Percentiles rank a stretch among this genome's conserved stretches.
phyloP scores from a whole-genome alignment of 257 asterid species.

The Solanum etuberosum region DNA sequence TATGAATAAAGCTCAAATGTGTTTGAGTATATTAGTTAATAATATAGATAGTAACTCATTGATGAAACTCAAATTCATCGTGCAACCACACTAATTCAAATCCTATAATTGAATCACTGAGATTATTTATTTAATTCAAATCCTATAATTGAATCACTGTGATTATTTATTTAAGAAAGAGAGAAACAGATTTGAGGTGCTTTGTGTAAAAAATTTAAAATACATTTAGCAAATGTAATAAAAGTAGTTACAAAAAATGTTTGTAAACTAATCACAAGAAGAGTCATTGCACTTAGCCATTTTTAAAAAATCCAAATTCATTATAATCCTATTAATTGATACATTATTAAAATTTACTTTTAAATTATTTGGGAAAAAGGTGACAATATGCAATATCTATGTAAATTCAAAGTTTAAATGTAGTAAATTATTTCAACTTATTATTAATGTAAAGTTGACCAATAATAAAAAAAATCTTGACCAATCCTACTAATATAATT shows the following conservation, averaged over 20 bases:
- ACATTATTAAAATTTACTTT: not conserved
- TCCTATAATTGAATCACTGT: not conserved
- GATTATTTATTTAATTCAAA: not conserved
- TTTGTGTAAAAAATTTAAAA: not conserved
- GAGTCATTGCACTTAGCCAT: not conserved
- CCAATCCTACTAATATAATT: not conserved
- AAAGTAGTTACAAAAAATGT: not conserved
- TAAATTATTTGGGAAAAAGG: not conserved
- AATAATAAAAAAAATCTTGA: too few relatives aligned
- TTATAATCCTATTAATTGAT: not conserved
- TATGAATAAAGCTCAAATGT: not conserved
- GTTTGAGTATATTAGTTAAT: not conserved
- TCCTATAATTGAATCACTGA: not conserved
- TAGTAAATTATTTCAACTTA: not conserved
- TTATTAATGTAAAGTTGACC: not conserved
- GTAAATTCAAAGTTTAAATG: not conserved
- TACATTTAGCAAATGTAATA: not conserved
- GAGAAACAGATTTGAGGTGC: not conserved
- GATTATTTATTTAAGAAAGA: not conserved
- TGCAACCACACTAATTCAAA: not conserved
- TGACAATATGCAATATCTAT: not conserved
- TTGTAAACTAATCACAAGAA: not conserved
- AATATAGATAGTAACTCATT: not conserved
- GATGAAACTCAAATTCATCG: not conserved
- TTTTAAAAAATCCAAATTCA: not conserved